Evolutionary conservation across 768 basidiomycete species (phyloP).

Genomic region (Auriscalpium orientale): DNA sequence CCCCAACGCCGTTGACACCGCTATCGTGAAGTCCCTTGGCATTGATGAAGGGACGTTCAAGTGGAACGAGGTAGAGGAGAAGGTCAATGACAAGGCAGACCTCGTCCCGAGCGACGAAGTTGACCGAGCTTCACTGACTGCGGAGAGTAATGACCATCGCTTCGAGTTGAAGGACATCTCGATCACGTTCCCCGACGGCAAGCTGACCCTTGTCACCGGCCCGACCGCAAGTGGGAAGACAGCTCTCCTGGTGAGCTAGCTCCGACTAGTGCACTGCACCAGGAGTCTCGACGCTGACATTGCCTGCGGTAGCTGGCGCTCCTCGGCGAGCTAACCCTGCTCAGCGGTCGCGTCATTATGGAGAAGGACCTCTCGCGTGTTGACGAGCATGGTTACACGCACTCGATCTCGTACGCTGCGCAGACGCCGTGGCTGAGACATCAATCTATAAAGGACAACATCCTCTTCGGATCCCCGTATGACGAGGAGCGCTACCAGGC

Average conservation of each 20-base stretch:
- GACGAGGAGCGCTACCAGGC: constrained; percentile 68
- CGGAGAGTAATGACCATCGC: constrained; percentile 30
- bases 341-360: constrained; percentile 52
- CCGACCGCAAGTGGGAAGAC: constrained; percentile 83
- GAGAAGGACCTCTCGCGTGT: constrained; percentile 54
- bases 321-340: constrained; percentile 62
- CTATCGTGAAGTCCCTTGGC: constrained; percentile 32
- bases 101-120: constrained; percentile 15
- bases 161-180: constrained; percentile 66
- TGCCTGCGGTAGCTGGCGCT: constrained; percentile 46
- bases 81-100: constrained; percentile 20
- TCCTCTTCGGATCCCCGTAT: constrained; percentile 46
- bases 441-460: constrained; percentile 49
- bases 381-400: constrained; percentile 54
- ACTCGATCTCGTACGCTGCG: constrained; percentile 39
- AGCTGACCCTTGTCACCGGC: constrained; percentile 68
- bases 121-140: constrained; percentile 15
- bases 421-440: constrained; percentile 42
- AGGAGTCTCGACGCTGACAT: background rate
- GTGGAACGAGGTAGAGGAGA: constrained; percentile 45
- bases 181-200: constrained; percentile 63
- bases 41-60: constrained; percentile 45
- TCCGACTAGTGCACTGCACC: constrained; percentile 9
- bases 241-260: constrained; percentile 47
- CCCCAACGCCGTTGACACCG: constrained; percentile 14